Conservation (phyloP, 176 grass and related monocot genomes). For the Carex myosuroides region DNA sequence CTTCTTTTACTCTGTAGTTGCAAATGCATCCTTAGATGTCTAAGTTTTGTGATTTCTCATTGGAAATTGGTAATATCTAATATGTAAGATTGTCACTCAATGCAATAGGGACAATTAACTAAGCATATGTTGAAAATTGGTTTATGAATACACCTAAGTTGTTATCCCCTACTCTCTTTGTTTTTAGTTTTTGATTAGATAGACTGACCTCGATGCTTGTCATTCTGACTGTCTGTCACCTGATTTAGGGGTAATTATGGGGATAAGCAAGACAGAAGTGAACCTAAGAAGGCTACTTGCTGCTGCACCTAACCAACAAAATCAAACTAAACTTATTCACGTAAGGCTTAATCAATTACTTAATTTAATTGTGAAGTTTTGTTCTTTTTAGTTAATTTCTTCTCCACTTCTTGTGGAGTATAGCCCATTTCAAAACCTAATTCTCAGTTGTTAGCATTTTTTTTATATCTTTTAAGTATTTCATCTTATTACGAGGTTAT, state of each 20-base stretch:
- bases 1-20: no score
- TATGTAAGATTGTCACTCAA: no score
- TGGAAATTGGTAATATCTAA: no score
- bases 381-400: background rate
- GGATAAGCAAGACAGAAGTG: slow-evolving; percentile 76
- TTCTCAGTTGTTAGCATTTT: background rate
- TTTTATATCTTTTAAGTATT: background rate
- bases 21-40: no score
- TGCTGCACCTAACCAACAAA: slow-evolving; percentile 66
- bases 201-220: background rate
- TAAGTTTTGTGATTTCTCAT: no score
- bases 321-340: slow-evolving; percentile 83
- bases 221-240: background rate
- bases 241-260: slow-evolving; percentile 35
- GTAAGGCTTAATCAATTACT: slow-evolving; percentile 16
- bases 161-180: background rate
- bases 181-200: background rate
- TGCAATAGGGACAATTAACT: no score
- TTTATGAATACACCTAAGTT: no score
- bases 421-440: background rate
- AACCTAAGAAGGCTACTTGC: slow-evolving; percentile 81
- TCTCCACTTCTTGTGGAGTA: background rate
- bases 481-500: background rate
- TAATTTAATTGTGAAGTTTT: background rate
- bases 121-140: no score